Percentiles rank a stretch among this genome's conserved stretches.
These are phyloP conservation scores for Decorospora gaudefroyi DNA, from an alignment of 2,329 filamentous ascomycete genomes.

Conservation along the genomic window DNA sequence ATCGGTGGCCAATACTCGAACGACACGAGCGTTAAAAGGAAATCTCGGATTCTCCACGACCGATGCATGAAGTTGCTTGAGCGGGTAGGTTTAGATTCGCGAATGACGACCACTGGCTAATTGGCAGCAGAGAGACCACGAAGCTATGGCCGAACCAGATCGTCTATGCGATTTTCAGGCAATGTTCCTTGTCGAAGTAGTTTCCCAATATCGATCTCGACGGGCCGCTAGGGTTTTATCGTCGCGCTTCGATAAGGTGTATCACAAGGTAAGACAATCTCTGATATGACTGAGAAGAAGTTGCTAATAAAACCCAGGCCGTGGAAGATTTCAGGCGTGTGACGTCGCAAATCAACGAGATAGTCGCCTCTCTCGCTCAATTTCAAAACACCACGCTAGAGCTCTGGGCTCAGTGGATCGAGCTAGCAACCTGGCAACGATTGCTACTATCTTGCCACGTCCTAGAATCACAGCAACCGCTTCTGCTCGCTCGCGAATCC, in stretches of 20 bases:
- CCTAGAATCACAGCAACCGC: conserved; percentile 49
- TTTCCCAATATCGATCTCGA: conserved; percentile 50
- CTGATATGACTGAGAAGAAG: not conserved
- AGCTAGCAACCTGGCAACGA: conserved; percentile 40
- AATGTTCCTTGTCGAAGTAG: conserved; percentile 50
- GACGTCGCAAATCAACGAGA: conserved; percentile 24
- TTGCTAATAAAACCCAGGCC: conserved; percentile 28
- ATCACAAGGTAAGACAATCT: conserved; percentile 35
- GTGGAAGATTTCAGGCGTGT: conserved; percentile 24
- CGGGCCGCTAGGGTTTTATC: conserved; percentile 47
- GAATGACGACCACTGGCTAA: conserved; percentile 17
- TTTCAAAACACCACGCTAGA: conserved; percentile 28
- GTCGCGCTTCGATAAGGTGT: conserved; percentile 46
- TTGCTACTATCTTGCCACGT: conserved; percentile 51
- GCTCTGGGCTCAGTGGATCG: conserved; percentile 44
- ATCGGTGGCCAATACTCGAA: conserved; percentile 50
- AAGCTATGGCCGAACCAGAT: conserved; percentile 31
- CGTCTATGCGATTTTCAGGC: conserved; percentile 52
- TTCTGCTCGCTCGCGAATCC: conserved; percentile 35
- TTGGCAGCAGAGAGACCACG: conserved; percentile 32
- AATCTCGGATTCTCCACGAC: conserved; percentile 49
- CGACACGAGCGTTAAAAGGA: conserved; percentile 40
- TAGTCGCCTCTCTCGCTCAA: conserved; percentile 20
- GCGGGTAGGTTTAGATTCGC: conserved; percentile 28
- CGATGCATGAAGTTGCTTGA: conserved; percentile 49